These are phyloP conservation scores for Cicer arietinum DNA, from an alignment of 306 rosid genomes.

Conservation along the genomic window DNA sequence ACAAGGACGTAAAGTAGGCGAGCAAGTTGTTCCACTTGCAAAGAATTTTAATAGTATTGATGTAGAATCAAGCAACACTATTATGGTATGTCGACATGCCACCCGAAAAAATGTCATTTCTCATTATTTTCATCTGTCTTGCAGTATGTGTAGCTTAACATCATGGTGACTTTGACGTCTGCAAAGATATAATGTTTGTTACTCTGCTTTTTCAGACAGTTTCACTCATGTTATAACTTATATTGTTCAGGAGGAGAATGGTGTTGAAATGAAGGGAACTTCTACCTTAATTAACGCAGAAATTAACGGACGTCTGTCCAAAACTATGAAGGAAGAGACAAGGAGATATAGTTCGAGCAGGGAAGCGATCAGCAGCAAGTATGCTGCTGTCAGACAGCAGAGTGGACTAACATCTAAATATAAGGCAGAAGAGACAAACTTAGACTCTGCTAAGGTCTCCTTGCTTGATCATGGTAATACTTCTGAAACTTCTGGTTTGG, in stretches of 20 bases:
- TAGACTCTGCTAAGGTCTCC: conserved; percentile 68
- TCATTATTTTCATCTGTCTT: conserved; percentile 23
- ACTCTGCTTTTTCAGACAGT: conserved; percentile 7
- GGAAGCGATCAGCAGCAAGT: conserved; percentile 89
- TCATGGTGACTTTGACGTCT: conserved; percentile 13
- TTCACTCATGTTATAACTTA: conserved; percentile 30
- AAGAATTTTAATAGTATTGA: conserved; percentile 77
- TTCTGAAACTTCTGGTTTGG: conserved; percentile 62
- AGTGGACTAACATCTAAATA: conserved; percentile 57
- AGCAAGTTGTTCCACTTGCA: conserved; percentile 88
- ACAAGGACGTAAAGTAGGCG: conserved; percentile 88
- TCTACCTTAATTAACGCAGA: conserved; percentile 44
- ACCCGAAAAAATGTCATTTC: background rate
- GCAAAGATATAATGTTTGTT: conserved; percentile 12
- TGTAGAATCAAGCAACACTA: conserved; percentile 65
- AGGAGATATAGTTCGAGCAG: conserved; percentile 71
- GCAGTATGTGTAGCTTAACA: background rate
- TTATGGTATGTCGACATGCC: conserved; percentile 55
- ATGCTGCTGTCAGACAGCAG: conserved; percentile 76
- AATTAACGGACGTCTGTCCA: conserved; percentile 52
- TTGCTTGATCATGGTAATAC: conserved; percentile 61
- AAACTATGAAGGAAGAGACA: conserved; percentile 63
- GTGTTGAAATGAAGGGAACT: conserved; percentile 70
- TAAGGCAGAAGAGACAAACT: conserved; percentile 62
- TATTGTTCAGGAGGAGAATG: conserved; percentile 63